Percentiles rank a stretch among this genome's conserved stretches.
Conservation (phyloP, 2,329 filamentous ascomycete species). For the Fusarium pininemorale region DNA sequence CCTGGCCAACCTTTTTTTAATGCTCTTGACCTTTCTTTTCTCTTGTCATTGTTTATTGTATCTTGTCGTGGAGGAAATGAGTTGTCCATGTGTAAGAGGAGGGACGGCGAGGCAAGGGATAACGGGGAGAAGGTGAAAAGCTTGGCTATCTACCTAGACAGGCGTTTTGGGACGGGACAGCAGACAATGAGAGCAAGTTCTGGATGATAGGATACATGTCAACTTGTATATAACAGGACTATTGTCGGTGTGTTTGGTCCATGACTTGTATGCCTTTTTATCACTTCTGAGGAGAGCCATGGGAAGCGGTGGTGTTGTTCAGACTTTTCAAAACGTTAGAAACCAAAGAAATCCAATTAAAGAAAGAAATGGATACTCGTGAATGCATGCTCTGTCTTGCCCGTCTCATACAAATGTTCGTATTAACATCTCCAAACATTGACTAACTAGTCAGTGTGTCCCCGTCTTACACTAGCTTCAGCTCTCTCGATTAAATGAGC, state of each 20-base stretch:
- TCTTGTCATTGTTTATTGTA: conserved; percentile 36
- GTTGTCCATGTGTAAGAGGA: conserved; percentile 34
- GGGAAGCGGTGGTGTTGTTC: conserved; percentile 21
- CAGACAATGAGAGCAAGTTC: not conserved
- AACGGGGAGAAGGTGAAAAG: conserved; percentile 20
- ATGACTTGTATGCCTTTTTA: conserved; percentile 28
- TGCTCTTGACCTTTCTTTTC: conserved; percentile 33
- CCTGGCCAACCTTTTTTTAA: conserved; percentile 40
- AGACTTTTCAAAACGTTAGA: conserved; percentile 37
- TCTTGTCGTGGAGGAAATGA: conserved; percentile 24
- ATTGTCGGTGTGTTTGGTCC: conserved; percentile 28
- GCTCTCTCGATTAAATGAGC: not conserved
- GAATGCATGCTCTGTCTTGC: not conserved
- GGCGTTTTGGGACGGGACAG: conserved; percentile 19
- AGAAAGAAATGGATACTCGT: conserved; percentile 29
- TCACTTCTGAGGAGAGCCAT: conserved; percentile 7
- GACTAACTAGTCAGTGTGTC: not conserved
- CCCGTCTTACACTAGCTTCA: not conserved
- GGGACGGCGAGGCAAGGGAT: conserved; percentile 31
- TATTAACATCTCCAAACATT: not conserved
- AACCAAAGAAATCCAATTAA: conserved; percentile 30
- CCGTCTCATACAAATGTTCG: not conserved
- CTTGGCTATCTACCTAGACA: conserved; percentile 34
- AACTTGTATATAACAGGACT: conserved; percentile 40
- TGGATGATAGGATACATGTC: conserved; percentile 33